A percentile compares a stretch with the other conserved stretches of the same genome.
These are phyloP conservation scores for Apostasia ramifera DNA, from an alignment of 106 monocot species.

Conservation along the genomic window DNA sequence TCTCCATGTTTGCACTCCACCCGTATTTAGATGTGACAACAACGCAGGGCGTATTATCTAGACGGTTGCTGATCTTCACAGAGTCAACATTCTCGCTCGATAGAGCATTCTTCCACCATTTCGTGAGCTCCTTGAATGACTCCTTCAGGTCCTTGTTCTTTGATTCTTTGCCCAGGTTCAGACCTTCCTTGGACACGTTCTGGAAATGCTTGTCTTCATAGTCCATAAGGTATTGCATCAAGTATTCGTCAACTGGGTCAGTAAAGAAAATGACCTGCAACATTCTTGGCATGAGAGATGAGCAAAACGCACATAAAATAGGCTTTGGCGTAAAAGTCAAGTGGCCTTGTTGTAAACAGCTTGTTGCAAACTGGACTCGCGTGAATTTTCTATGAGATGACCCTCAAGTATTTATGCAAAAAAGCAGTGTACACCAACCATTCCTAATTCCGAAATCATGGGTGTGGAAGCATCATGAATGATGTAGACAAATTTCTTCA, in stretches of 20 bases:
- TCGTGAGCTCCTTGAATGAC: constrained; percentile 84
- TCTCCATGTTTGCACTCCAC: constrained; percentile 99
- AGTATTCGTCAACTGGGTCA: constrained; percentile 92
- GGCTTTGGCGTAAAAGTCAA: too few species aligned
- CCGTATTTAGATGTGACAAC: constrained; percentile 90
- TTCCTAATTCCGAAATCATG: too few species aligned
- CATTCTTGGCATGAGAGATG: not conserved
- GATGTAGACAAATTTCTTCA: too few species aligned
- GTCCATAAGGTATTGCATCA: constrained; percentile 99
- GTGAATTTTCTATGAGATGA: too few species aligned
- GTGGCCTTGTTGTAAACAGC: too few species aligned
- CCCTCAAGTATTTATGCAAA: too few species aligned
- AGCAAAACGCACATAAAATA: too few species aligned
- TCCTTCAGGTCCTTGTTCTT: constrained; percentile 93
- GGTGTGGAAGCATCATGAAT: too few species aligned
- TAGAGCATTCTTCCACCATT: constrained; percentile 88
- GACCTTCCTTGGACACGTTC: constrained; percentile 96
- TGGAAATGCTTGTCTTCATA: constrained; percentile 98
- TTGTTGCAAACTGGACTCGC: too few species aligned
- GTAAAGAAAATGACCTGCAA: constrained; percentile 95
- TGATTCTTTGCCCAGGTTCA: constrained; percentile 82
- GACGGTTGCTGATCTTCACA: constrained; percentile 93
- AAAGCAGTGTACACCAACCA: too few species aligned
- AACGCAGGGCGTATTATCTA: constrained; percentile 78
- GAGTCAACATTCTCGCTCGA: constrained; percentile 76